Conservation (phyloP, 2,329 filamentous ascomycete genomes). For the Colletotrichum eremochloae region DNA sequence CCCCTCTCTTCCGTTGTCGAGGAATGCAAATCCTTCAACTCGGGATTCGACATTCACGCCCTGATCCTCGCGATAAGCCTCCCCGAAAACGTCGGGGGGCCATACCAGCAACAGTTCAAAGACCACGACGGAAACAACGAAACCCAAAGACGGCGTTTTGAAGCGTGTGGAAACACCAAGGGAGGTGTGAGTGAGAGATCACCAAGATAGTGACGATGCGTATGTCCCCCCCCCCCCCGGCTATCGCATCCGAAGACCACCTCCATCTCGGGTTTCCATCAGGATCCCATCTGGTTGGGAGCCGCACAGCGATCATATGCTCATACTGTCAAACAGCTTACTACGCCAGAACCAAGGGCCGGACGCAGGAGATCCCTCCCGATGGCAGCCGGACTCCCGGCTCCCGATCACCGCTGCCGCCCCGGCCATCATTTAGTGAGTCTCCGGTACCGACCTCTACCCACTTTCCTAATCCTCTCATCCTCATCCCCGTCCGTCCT, state of each 20-base stretch:
- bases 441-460: slow-evolving; percentile 15
- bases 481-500: background rate
- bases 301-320: background rate
- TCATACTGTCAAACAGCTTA: slow-evolving; percentile 28
- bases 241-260: background rate
- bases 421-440: slow-evolving; percentile 36
- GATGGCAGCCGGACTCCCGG: slow-evolving; percentile 38
- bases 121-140: background rate
- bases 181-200: background rate
- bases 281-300: background rate
- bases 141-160: background rate
- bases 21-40: slow-evolving; percentile 7
- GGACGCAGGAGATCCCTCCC: slow-evolving; percentile 40
- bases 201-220: background rate
- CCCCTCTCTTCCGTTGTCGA: background rate
- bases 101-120: background rate
- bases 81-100: background rate
- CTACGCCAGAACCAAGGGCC: slow-evolving; percentile 40
- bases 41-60: background rate
- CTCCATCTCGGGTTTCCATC: background rate
- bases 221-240: background rate
- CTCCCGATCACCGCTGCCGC: slow-evolving; percentile 37
- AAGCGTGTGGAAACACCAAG: background rate
- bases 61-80: background rate
- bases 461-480: slow-evolving; percentile 21